Evolutionary conservation across 2,329 filamentous ascomycete species (phyloP), one percentile per base, ranked within the genome.

Genomic region (Aspergillus arachidicola): DNA sequence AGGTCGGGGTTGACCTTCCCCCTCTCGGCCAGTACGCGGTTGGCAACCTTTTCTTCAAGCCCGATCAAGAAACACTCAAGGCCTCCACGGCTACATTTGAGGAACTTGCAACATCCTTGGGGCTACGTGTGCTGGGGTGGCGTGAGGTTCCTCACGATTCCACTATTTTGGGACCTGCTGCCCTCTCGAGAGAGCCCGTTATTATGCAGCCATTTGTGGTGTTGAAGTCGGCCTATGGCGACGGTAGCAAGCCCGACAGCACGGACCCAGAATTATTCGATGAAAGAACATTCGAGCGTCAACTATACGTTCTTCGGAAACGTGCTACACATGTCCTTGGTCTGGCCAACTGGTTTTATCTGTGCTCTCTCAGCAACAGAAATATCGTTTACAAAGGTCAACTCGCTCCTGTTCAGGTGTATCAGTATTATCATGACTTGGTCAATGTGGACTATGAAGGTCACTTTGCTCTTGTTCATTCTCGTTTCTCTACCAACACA

Each of bases 321-420:
- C 91, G 93, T 73, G 91, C 94, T 59, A 97, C 94, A 55, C 93
- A 97, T 83, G 91, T 93, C 73, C 95, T 97, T 76, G 94, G 94
- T 64, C 86, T 97, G 61, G 93, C 96, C 81, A 97, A 97, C 80
- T 98, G 94, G 94, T 98, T 98, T 85, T 98, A 98, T 79, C 85
- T 98, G 63, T 98, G 94, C 86, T 97, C 93, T 57, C 83, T 98
- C 70, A 95, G 90, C 79, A 97, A 97, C 88, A 94, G 94, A 82
- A 98, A 98, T 83, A 98, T 98, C 81, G 92, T 98, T 64, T 98
- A 98, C 87, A 98, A 98, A 86, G 94, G 94, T 68, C 95, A 98
- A 79, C 85, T 98, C 69, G 91, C 94, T 51, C 94, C 94, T 28
- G 88, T 94, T 34, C 94, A 98, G 83, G 94, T 98, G 58, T 98